A percentile compares a stretch with the other conserved stretches of the same genome.
Conservation (phyloP, 768 basidiomycete genomes). For the Chalciporus piperatus region DNA sequence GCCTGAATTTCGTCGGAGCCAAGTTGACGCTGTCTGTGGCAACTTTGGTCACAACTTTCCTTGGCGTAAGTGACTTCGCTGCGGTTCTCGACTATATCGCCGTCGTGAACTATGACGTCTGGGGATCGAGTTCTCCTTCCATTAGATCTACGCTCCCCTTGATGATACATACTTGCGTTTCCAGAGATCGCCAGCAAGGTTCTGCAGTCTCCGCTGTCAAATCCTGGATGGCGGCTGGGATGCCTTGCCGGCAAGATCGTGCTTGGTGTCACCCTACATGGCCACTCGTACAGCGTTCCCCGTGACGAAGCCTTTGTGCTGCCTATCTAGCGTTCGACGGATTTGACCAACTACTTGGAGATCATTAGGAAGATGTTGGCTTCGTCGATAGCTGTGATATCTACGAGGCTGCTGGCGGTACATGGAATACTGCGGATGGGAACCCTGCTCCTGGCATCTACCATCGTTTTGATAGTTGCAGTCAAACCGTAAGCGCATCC, state of each 20-base stretch:
- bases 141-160: conserved; percentile 79
- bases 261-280: conserved; percentile 80
- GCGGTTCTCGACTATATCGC: conserved; percentile 63
- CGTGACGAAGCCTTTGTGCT: conserved; percentile 36
- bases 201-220: conserved; percentile 73
- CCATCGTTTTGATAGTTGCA: conserved; percentile 63
- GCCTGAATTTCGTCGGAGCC: conserved; percentile 45
- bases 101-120: conserved; percentile 67
- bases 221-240: conserved; percentile 74
- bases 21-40: conserved; percentile 69
- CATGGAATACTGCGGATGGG: conserved; percentile 38
- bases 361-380: conserved; percentile 50
- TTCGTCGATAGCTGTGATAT: conserved; percentile 56
- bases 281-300: conserved; percentile 62
- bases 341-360: conserved; percentile 46
- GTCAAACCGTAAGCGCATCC: conserved; percentile 57
- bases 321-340: conserved; percentile 51
- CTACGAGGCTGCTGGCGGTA: conserved; percentile 44
- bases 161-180: conserved; percentile 73
- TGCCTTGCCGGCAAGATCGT: conserved; percentile 68
- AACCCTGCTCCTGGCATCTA: conserved; percentile 43
- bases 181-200: conserved; percentile 54
- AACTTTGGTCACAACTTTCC: too few relatives aligned
- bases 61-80: conserved; percentile 64
- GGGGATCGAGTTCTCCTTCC: conserved; percentile 48